Evolutionary conservation across 441 rosid genomes (phyloP), one percentile per base, ranked within the genome.

Genomic region (Erodium chrysanthum): DNA sequence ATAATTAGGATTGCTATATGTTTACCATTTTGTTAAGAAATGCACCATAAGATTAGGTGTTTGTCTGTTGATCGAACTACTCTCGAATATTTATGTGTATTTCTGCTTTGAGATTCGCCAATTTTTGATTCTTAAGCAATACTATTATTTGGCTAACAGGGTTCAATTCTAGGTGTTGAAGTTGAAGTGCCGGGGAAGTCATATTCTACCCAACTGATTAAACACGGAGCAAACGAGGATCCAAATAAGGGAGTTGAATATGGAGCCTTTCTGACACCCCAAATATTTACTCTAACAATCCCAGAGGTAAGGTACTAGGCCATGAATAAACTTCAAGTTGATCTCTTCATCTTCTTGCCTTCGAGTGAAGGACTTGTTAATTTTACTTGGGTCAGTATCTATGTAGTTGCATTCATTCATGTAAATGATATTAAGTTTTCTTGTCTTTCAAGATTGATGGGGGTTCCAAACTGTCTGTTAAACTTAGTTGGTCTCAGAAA

Each of bases 121-220:
- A 46, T 29, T 33, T 75, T 35, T 46, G 27, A 73, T 65, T 85
- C 81, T 84, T 82, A 75, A 75, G 69, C 74, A 64, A 73, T 79
- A 73, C 67, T 79, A 73, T 78, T 82, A 72, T 79, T 73, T 94
- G 91, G 85, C 86, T 91, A 88, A 91, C 96, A 95, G 99, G 98
- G 97, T 77, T 88, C 97, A 71, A 81, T 95, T 85, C 91, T 90
- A 87, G 93, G 97, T 90, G 92, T 95, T 52, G 99, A 95, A 75
- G 91, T 85, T 67, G 92, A 80, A 71, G 81, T 82, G 78, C 82
- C 85, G 68, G 77, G 85, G 69, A 88, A 77, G 72, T 76, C 85
- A 12, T 92, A 86, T 77, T 74, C 70, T 29, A 87, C 92, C 5
- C 85, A 81, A 27, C 42, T 91, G 73, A 71, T 82, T 66, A 76